Evolutionary conservation across 2,329 filamentous ascomycete species (phyloP).

Genomic region (Pseudogymnoascus sp.): DNA sequence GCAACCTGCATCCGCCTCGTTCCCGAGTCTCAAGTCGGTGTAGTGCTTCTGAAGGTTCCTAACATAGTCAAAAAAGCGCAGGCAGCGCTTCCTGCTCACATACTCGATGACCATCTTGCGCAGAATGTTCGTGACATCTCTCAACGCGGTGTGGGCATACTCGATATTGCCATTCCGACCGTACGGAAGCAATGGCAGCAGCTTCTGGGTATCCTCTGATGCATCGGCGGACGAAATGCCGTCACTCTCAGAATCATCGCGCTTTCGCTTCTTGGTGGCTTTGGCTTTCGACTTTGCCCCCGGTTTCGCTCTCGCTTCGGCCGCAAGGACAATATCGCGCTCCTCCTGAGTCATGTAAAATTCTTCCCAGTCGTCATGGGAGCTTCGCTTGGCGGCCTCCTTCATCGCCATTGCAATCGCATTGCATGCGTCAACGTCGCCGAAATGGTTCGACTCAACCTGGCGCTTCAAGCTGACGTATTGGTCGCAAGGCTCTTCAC

Average conservation of each 20-base stretch:
- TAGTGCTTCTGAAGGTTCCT: conserved; percentile 24
- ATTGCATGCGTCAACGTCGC: conserved; percentile 10
- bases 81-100: conserved; percentile 27
- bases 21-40: background rate
- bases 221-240: conserved; percentile 8
- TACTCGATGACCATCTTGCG: conserved; percentile 27
- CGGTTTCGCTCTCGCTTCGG: background rate
- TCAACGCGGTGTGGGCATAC: conserved; percentile 16
- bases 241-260: conserved; percentile 11
- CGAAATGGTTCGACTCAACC: conserved; percentile 1
- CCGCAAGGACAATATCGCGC: background rate
- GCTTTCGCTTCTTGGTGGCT: conserved; percentile 7
- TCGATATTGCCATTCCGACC: conserved; percentile 15
- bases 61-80: conserved; percentile 29
- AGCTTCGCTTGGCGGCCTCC: conserved; percentile 16
- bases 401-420: background rate
- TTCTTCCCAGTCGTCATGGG: conserved; percentile 25
- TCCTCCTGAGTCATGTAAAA: conserved; percentile 21
- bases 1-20: background rate
- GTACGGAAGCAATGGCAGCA: conserved; percentile 13
- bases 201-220: conserved; percentile 11
- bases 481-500: conserved; percentile 20
- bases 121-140: conserved; percentile 21
- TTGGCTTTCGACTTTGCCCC: conserved; percentile 7
- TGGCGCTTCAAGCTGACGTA: conserved; percentile 24